These are phyloP conservation scores for Fusarium sp. DNA, from an alignment of 2,329 filamentous ascomycete species.

Conservation along the genomic window DNA sequence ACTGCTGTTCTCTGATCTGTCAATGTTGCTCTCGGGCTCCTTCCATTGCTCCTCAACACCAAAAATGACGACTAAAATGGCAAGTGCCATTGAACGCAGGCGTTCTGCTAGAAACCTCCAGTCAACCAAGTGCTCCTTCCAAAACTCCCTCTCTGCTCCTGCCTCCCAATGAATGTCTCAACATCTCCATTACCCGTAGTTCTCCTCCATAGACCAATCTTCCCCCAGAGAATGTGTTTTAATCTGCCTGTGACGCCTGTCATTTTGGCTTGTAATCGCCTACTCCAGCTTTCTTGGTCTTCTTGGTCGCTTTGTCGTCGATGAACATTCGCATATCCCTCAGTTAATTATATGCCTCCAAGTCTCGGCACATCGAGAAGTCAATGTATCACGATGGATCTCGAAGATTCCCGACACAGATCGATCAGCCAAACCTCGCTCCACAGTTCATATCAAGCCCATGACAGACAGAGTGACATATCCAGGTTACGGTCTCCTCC, in stretches of 20 bases:
- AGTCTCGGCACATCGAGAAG: conserved; percentile 18
- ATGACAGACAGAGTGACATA: conserved; percentile 35
- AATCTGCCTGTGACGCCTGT: conserved; percentile 30
- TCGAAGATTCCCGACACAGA: conserved; percentile 44
- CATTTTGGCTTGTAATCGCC: conserved; percentile 37
- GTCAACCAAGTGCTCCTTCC: neutral
- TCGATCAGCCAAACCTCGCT: conserved; percentile 57
- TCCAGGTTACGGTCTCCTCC: conserved; percentile 38
- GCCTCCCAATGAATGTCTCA: neutral
- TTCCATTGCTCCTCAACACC: neutral
- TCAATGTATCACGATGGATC: conserved; percentile 46
- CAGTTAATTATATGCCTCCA: conserved; percentile 27
- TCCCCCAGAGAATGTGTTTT: conserved; percentile 28
- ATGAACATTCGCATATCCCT: conserved; percentile 37
- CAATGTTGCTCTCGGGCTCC: neutral
- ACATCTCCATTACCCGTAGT: neutral
- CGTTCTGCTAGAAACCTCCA: neutral
- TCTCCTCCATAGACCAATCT: conserved; percentile 9
- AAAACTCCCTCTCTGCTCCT: neutral
- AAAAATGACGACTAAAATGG: neutral
- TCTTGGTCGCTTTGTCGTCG: conserved; percentile 35
- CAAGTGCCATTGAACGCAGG: conserved; percentile 2
- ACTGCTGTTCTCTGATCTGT: neutral
- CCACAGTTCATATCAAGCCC: conserved; percentile 47
- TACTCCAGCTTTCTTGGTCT: conserved; percentile 36